Base-by-base conservation (phyloP, 176 grass and related monocot genomes). In the Panicum miliaceum region DNA sequence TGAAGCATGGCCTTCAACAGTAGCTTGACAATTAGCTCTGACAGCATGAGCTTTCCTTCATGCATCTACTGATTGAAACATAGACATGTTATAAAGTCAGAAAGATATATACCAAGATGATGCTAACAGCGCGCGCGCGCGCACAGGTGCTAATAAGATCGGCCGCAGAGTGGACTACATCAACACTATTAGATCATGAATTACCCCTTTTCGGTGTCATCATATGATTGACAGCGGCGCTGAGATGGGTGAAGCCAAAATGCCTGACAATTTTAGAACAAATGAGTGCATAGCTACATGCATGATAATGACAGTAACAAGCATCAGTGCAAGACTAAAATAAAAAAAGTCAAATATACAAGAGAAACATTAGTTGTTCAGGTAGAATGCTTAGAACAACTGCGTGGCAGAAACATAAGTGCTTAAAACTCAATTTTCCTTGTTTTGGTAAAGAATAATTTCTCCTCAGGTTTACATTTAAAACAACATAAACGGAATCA, bases 1-100 rank as follows among this genome's bases (percentile, higher is more conserved):
- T 91, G 68, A 80, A 88, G 71, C 84, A 98, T 98, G 62, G 92
- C 92, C 79, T 88, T 92, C 9, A 91, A 84, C 62, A 98, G 52
- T 26, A 98, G 79, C 46, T 67, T 85, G 19, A 95, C 80, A 4
- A 85, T 88, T 26, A 93, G 53, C 8, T 91, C 84, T 11, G 91
- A 54, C 3, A 84, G 71, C 68, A 94, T 87, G 43, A 98, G 86
- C 58, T 94, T 90, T 47, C 95, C 95, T 90, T 98, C 81, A 7
- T 88, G 90, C 84, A 94, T 98, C 22, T 25, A 71, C 92, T 98
- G 67, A 83, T 64, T 6, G 10, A 84, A 84, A 71, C n/a, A 20
- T 9, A 25, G n/a, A 12, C 57, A 25, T 3, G n/a, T 23, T 25
- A 25, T n/a, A 23, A 12, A 59, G 57, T 59, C 57, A 59, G 57